Evolutionary conservation across 345 rosid genomes (phyloP).

Genomic region (Gossypium turneri): DNA sequence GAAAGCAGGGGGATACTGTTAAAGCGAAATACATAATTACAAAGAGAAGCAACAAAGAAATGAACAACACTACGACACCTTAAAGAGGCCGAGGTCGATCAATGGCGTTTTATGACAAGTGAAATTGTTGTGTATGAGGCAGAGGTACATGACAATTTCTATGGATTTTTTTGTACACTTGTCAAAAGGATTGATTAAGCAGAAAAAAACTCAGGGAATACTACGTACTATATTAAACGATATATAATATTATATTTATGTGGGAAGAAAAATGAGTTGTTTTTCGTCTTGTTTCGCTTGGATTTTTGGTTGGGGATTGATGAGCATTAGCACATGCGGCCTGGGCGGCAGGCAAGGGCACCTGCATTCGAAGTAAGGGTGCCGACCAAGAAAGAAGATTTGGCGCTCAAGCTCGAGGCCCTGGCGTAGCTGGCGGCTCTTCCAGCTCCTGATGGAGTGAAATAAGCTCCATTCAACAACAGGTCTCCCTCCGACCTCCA

Average conservation of each 20-base stretch:
- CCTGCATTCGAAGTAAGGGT: constrained; percentile 47
- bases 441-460: constrained; percentile 50
- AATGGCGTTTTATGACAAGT: constrained; percentile 28
- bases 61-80: constrained; percentile 39
- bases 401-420: constrained; percentile 67
- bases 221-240: constrained; percentile 3
- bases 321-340: constrained; percentile 44
- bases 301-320: not conserved
- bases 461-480: constrained; percentile 55
- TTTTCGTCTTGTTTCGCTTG: not conserved
- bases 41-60: constrained; percentile 5
- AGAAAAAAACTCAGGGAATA: not conserved
- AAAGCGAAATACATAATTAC: constrained; percentile 10
- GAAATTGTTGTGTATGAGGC: constrained; percentile 6
- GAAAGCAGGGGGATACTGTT: not conserved
- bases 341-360: constrained; percentile 46
- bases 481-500: constrained; percentile 69
- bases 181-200: constrained; percentile 23
- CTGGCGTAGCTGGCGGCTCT: constrained; percentile 50
- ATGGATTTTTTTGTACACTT: constrained; percentile 28
- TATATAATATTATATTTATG: not conserved
- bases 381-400: constrained; percentile 52
- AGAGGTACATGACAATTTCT: constrained; percentile 2
- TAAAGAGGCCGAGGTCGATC: constrained; percentile 39
- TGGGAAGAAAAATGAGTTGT: constrained; percentile 9